phyloP scores from a whole-genome alignment of 345 rosid genomes.

The Citrus inodora region DNA sequence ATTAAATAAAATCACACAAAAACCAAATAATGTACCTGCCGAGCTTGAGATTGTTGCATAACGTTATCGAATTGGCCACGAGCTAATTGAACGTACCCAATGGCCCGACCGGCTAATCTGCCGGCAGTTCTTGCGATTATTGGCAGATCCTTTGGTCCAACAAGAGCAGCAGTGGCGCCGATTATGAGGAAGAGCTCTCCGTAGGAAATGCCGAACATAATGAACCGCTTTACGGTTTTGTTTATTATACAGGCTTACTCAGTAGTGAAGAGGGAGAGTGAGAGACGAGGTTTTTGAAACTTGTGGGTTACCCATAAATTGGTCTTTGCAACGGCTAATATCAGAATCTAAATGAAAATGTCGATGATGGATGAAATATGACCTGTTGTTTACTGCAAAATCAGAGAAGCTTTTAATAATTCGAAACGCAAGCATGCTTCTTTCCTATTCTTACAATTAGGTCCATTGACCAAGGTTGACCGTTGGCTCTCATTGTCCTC shows the following conservation, averaged over 20 bases:
- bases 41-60: constrained; percentile 90
- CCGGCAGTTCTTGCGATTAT: constrained; percentile 73
- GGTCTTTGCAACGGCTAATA: background rate
- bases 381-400: no score
- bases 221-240: background rate
- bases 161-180: constrained; percentile 65
- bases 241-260: background rate
- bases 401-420: no score
- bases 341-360: no score
- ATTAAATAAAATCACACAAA: background rate
- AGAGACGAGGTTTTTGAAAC: background rate
- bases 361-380: no score
- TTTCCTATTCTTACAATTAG: no score
- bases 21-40: constrained; percentile 44
- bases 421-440: no score
- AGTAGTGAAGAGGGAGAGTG: background rate
- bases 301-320: background rate
- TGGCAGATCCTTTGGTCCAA: constrained; percentile 85
- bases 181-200: constrained; percentile 64
- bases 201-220: constrained; percentile 64
- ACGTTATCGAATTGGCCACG: constrained; percentile 82
- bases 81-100: constrained; percentile 78
- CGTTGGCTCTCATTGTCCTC: no score
- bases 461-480: no score
- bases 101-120: constrained; percentile 70